Conservation (phyloP, 495 filamentous ascomycete genomes). For the Saxophila tyrrhenica region DNA sequence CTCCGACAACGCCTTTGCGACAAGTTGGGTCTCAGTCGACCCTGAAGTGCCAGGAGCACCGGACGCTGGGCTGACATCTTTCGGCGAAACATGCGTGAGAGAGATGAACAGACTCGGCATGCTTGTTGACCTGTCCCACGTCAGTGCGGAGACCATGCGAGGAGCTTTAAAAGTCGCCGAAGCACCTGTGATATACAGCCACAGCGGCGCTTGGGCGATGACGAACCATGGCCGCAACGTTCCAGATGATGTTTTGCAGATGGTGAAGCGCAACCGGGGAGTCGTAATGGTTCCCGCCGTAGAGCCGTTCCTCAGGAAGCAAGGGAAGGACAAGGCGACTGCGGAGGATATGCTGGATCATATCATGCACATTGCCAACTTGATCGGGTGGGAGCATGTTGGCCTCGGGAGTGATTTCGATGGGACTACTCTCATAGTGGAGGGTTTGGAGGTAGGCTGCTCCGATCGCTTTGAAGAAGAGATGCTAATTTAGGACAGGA, state of each 20-base stretch:
- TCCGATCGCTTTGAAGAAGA: background rate
- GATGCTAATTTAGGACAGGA: background rate
- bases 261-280: conserved; percentile 4
- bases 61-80: conserved; percentile 1
- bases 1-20: conserved; percentile 4
- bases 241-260: conserved; percentile 3
- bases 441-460: background rate
- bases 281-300: conserved; percentile 5
- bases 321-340: background rate
- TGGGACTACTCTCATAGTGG: background rate
- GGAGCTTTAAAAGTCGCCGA: background rate
- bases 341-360: conserved; percentile 5
- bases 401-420: conserved; percentile 7
- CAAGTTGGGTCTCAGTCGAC: background rate
- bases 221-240: conserved; percentile 1
- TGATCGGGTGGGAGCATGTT: conserved; percentile 7
- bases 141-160: conserved; percentile 4
- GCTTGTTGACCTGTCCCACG: conserved; percentile 7
- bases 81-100: background rate
- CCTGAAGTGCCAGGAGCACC: background rate
- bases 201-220: conserved; percentile 1
- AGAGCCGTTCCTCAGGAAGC: background rate
- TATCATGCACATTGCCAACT: conserved; percentile 6
- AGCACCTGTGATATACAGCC: conserved; percentile 6
- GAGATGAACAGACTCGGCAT: conserved; percentile 12